Evolutionary conservation across 352 stramenopile genomes (phyloP), one percentile per base, ranked within the genome.

Genomic region (Globisporangium nagaii): DNA sequence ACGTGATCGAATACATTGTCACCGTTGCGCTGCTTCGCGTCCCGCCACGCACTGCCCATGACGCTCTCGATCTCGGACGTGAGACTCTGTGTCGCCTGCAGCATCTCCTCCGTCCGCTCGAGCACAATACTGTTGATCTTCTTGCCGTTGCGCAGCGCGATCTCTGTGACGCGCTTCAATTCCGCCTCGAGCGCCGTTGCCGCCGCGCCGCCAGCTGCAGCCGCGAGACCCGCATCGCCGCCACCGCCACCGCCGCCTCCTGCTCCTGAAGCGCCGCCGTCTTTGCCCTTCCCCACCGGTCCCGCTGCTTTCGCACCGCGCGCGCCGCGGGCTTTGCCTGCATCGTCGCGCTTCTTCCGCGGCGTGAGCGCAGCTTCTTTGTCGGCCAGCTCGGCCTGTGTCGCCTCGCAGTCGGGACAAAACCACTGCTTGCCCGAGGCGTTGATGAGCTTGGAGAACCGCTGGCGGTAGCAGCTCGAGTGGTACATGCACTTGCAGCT

Each of bases 401-500:
- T 53, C 1, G 78, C 69, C 49, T 94, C 84, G 46, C 84, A 94
- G 31, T 94, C 84, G 0, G 77, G 79, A 54, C 84, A 94, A 58
- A 77, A 79, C 84, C 84, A 94, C 50, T 92, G 81, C 31, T 87
- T 85, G 50, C 71, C 71, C 19, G 62, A 66, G 41, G 71, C 65
- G 28, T 75, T 73, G 46, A 84, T 77, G 13, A 90, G 45, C 51
- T 91, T 91, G 27, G 68, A 58, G 53, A 82, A 89, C 60, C 88
- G 76, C 54, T 90, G 83, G 31, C 84, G 81, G 59, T 86, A 91
- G 72, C 84, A 94, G 53, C 78, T 92, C 31, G 72, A 73, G 69
- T 94, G 84, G 44, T 89, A 94, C 76, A 91, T 91, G 53, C 72
- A 74, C 67, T 90, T 89, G 66, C 84, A 94, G 53, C 72, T 73